Conservation (phyloP, 148 eudicot species). For the Silene conica region DNA sequence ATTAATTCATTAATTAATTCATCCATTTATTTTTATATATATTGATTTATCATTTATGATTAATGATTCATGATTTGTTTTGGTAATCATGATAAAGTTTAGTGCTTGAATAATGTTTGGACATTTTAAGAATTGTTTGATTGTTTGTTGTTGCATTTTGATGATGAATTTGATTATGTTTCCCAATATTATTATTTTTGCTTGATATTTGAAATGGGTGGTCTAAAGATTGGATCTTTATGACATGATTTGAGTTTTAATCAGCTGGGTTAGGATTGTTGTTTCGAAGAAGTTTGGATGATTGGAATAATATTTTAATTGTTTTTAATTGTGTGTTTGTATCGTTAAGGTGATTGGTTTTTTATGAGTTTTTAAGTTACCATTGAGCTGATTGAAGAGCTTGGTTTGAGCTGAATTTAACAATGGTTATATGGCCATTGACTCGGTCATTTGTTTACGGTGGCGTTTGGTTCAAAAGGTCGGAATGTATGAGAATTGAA, state of each 20-base stretch:
- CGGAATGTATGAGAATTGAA: too few species aligned
- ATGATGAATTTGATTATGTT: background rate
- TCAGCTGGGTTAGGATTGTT: too few species aligned
- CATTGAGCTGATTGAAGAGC: background rate
- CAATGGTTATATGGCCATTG: constrained; percentile 11
- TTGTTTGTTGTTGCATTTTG: background rate
- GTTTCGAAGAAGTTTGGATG: too few species aligned
- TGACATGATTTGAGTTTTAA: too few species aligned
- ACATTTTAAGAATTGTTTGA: background rate
- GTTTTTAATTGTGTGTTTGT: too few species aligned
- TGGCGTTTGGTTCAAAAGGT: too few species aligned
- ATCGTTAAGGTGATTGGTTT: background rate
- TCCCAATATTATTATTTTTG: background rate
- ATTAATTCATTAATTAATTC: constrained; percentile 6
- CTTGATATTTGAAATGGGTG: constrained; percentile 11
- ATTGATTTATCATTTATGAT: background rate
- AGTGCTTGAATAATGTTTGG: background rate
- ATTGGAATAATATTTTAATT: too few species aligned
- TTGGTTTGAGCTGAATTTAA: background rate
- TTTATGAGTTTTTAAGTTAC: background rate
- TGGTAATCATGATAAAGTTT: background rate
- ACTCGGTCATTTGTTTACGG: background rate
- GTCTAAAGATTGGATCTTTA: constrained; percentile 13
- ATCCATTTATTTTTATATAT: background rate
- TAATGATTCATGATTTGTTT: background rate